Conservation (phyloP, 2,329 filamentous ascomycete species). For the Blumeriella jaapii region DNA sequence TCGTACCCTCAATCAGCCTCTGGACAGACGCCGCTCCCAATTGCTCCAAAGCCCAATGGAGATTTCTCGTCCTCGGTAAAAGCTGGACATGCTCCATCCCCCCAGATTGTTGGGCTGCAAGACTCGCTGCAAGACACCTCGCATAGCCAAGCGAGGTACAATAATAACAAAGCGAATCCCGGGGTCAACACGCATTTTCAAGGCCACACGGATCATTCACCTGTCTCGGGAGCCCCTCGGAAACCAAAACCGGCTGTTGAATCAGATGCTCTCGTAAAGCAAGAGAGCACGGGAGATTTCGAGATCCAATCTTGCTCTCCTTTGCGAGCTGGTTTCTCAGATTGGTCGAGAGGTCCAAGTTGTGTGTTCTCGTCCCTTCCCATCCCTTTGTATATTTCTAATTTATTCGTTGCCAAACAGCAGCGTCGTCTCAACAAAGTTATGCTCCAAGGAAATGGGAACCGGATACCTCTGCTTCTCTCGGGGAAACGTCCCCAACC, state of each 20-base stretch:
- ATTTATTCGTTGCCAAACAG: slow-evolving; percentile 7
- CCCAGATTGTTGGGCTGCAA: neutral
- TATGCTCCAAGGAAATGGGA: slow-evolving; percentile 1
- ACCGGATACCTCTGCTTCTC: neutral
- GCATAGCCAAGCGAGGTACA: neutral
- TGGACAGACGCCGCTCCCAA: slow-evolving; percentile 7
- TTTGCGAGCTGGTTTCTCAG: slow-evolving; percentile 5
- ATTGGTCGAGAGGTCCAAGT: slow-evolving; percentile 12
- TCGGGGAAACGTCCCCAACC: neutral
- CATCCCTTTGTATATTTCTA: neutral
- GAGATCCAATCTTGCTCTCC: neutral
- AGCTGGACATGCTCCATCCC: neutral
- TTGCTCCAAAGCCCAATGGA: slow-evolving; percentile 9
- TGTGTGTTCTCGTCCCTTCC: slow-evolving; percentile 7
- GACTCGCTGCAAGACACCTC: neutral
- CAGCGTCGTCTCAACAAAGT: neutral
- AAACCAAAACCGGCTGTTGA: too few relatives aligned
- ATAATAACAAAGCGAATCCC: neutral
- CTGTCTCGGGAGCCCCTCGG: neutral
- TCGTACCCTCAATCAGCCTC: slow-evolving; percentile 6
- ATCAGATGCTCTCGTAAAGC: slow-evolving; percentile 15
- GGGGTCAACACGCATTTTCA: slow-evolving; percentile 1
- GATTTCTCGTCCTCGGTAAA: neutral
- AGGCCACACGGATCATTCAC: too few relatives aligned
- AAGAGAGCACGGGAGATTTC: slow-evolving; percentile 8